Base-by-base conservation (phyloP, 139 green algal species). In the Trebouxia sp. region DNA sequence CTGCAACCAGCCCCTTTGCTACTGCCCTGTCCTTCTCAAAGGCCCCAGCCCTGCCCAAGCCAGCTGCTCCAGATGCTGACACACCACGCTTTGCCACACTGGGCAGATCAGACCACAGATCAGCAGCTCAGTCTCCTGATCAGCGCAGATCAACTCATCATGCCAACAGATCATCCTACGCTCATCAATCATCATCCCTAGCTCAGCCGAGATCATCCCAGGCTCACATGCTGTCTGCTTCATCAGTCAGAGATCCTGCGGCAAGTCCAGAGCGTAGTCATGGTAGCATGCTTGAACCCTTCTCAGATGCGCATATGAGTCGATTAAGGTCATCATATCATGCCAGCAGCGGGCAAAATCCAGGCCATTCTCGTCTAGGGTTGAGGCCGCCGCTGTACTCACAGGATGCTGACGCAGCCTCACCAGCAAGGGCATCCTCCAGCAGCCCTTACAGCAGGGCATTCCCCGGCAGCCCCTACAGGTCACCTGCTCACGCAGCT, bases 401-500 rank as follows among this genome's bases (percentile, higher is more conserved):
- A 26, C 62, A 72, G 35, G 15, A 42, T 45, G 32, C 5, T 5
- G 6, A 28, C 3, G 4, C 32, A 10, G 20, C n/a, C 1, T 72
- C 62, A 14, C 62, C 62, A 30, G 14, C 15, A 1, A 72, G 62
- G 62, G 62, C 32, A 42, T 14, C 15, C 28, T 2, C 62, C 12
- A 72, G 62, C 32, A 72, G 62, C 62, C 62, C 62, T 72, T 24
- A 30, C 35, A 1, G 12, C 11, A 15, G 62, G 32, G 62, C 62
- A n/a, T 9, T 70, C 26, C 9, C 58, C 14, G 14, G 62, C 35
- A 45, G 32, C 32, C 62, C 62, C 32, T 45, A n/a, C 32, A 42
- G 62, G 35, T 72, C 62, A 43, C 62, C 62, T 72, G 62, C 62
- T 30, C 62, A 72, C 43, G 62, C 62, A 72, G 62, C 62, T 72